Evolutionary conservation across 345 rosid species (phyloP).

Genomic region (Citrus sp.): DNA sequence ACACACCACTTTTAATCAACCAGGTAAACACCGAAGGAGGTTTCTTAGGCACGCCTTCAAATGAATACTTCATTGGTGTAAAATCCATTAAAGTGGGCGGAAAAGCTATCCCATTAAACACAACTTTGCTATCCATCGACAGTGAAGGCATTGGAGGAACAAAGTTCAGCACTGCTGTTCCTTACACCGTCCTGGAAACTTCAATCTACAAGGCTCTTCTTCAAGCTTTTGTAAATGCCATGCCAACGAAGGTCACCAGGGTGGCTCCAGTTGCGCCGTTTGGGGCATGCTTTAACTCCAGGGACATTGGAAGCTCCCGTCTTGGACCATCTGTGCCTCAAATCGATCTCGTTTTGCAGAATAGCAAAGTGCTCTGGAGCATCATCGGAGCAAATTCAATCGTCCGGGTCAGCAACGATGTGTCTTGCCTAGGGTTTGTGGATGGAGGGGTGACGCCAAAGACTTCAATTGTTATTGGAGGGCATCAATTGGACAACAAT

Average conservation of each 20-base stretch:
- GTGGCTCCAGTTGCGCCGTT: slow-evolving; percentile 14
- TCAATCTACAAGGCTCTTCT: background rate
- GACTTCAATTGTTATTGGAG: slow-evolving; percentile 23
- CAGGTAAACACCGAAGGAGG: slow-evolving; percentile 18
- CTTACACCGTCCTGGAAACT: slow-evolving; percentile 16
- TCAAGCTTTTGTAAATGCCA: slow-evolving; percentile 10
- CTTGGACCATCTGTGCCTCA: slow-evolving; percentile 25
- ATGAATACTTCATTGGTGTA: slow-evolving; percentile 29
- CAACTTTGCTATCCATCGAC: slow-evolving; percentile 22
- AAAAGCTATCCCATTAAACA: slow-evolving; percentile 18
- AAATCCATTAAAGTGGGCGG: slow-evolving; percentile 25
- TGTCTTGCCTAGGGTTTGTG: slow-evolving; percentile 12
- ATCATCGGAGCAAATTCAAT: slow-evolving; percentile 17
- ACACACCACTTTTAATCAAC: slow-evolving; percentile 27
- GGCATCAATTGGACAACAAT: slow-evolving; percentile 26
- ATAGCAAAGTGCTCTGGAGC: background rate
- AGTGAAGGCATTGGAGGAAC: slow-evolving; percentile 29
- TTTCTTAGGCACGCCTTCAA: slow-evolving; percentile 15
- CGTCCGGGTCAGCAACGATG: slow-evolving; percentile 8
- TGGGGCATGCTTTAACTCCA: slow-evolving; percentile 13
- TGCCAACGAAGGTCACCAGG: background rate
- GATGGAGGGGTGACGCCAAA: slow-evolving; percentile 21
- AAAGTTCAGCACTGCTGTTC: slow-evolving; percentile 26
- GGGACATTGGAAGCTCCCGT: background rate
- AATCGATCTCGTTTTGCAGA: slow-evolving; percentile 16